phyloP scores from a whole-genome alignment of 1,284 basidiomycete species.

The Agaricales sp. region DNA sequence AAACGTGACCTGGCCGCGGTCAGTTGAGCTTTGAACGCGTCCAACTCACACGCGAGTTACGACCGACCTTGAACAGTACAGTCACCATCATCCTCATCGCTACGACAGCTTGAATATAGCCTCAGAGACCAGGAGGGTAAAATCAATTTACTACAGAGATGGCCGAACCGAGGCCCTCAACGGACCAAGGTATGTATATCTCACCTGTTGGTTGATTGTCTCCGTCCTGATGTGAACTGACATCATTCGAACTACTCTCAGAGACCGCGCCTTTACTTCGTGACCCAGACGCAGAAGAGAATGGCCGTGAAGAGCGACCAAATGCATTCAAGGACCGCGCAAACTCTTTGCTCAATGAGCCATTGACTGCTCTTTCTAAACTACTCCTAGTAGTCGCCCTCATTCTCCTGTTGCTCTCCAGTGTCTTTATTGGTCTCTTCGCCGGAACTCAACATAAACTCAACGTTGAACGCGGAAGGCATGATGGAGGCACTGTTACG shows the following conservation, averaged over 20 bases:
- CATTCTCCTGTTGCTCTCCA: conserved; percentile 66
- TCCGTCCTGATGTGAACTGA: neutral
- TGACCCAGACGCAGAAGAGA: conserved; percentile 26
- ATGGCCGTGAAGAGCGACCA: conserved; percentile 14
- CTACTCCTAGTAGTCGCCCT: conserved; percentile 70
- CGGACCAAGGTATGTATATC: conserved; percentile 27
- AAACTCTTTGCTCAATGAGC: conserved; percentile 53
- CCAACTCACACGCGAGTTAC: no score
- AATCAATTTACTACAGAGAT: no score
- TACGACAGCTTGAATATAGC: no score
- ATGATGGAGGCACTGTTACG: conserved; percentile 15
- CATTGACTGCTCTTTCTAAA: conserved; percentile 79
- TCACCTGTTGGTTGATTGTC: neutral
- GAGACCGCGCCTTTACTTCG: conserved; percentile 47
- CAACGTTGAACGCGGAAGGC: conserved; percentile 33
- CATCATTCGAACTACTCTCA: conserved; percentile 16
- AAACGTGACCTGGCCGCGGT: no score
- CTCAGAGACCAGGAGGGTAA: no score
- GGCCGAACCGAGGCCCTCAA: conserved; percentile 16
- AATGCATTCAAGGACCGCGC: conserved; percentile 39
- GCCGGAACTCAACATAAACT: conserved; percentile 77
- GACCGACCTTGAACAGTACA: no score
- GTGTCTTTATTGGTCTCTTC: conserved; percentile 84
- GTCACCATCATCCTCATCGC: no score
- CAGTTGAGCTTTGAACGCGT: no score